Evolutionary conservation across 495 filamentous ascomycete species (phyloP), one percentile per base, ranked within the genome.

Genomic region (Penicillium waksmanii): DNA sequence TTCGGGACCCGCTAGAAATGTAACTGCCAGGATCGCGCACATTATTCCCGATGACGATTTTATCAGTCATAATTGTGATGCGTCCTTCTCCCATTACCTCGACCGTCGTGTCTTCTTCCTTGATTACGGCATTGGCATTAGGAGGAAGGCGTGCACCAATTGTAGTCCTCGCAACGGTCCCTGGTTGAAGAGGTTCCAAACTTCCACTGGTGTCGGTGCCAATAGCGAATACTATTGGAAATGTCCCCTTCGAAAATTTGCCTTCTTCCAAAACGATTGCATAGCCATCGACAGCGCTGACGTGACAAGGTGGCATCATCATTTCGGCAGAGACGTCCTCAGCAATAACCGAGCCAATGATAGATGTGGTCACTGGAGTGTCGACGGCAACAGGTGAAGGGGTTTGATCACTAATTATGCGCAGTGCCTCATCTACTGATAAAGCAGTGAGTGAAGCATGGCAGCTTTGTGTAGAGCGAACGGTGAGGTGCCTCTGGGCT

Each of bases 251-350:
- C 89, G 9, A 86, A 81, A 6, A 79, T 66, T 11, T 83, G 74
- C 8, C 69, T 62, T 71, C 66, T 2, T 75, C 66, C 15, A 73
- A 74, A 60, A 77, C 78, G 17, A 97, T 82, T 3, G 96, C 96
- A 68, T 98, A 98, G 11, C 95, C 95, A 69, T 98, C 95, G 3
- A 98, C 95, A 55, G 96, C 98, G 67, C 93, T 97, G 38, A 95
- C 96, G 51, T 90, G 84, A 73, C 91, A 98, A 6, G 95, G 93
- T 5, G 95, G 95, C 1, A 98, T 95, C 17, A 87, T 79, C 66
- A 96, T 93, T 21, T 76, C 69, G 3, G 95, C 90, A 46, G 80
- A 83, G 40, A 98, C 87, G 66, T 96, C 90, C 68, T 89, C 84
- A 7, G 93, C 95, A 10, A 98, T 77, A 5, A 97, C 85, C 44